Percentiles rank a stretch among this genome's conserved stretches.
Conservation (phyloP, 352 stramenopile species). For the Phytophthora sojae region DNA sequence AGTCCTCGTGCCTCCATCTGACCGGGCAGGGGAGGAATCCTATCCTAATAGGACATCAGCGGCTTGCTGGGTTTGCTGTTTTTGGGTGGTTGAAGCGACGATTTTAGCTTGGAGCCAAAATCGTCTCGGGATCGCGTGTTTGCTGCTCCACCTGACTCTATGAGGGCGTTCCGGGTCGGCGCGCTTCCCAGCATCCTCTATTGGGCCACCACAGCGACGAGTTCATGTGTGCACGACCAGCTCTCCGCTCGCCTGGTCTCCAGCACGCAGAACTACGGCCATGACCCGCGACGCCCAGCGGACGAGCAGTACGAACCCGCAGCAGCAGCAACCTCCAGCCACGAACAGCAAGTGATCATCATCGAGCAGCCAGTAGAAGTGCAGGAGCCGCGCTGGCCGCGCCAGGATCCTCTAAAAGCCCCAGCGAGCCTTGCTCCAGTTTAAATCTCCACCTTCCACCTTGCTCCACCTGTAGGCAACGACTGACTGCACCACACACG, state of each 20-base stretch:
- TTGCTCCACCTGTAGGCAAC: neutral
- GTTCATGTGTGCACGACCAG: constrained; percentile 28
- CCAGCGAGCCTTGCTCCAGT: neutral
- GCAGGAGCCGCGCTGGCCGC: too few species aligned
- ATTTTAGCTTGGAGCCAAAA: too few species aligned
- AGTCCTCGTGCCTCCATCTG: neutral
- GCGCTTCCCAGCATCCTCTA: neutral
- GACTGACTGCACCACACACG: neutral
- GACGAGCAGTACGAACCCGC: constrained; percentile 4
- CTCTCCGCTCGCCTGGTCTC: constrained; percentile 22
- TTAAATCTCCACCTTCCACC: constrained; percentile 3
- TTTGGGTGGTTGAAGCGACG: too few species aligned
- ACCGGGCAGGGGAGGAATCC: too few species aligned
- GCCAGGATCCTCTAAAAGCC: too few species aligned
- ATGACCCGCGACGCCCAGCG: constrained; percentile 25
- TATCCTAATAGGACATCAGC: too few species aligned
- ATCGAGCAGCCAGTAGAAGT: constrained; percentile 23
- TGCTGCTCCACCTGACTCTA: neutral
- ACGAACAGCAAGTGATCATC: constrained; percentile 12
- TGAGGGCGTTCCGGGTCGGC: neutral
- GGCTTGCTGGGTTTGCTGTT: too few species aligned
- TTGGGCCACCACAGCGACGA: neutral
- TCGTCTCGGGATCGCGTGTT: too few species aligned
- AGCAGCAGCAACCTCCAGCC: neutral
- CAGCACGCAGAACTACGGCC: constrained; percentile 24